Base-by-base conservation (phyloP, 2,329 filamentous ascomycete genomes). In the Fusarium drepaniforme region DNA sequence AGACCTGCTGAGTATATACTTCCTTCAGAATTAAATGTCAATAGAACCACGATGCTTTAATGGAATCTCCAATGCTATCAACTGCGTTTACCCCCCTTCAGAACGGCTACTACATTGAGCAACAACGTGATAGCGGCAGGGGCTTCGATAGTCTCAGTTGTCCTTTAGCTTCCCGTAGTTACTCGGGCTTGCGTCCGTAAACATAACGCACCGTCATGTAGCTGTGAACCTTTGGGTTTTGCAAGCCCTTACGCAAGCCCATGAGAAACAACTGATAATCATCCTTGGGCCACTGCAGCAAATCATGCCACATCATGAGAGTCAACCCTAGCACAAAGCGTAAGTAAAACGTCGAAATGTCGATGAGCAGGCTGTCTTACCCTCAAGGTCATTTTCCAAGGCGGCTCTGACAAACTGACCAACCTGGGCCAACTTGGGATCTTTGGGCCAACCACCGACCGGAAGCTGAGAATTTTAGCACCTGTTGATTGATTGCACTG, bases 401-500 rank as follows among this genome's bases (percentile, higher is more conserved):
- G 35, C 35, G 16, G 23, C 35, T 56, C 37, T 59, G 9, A 8
- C 71, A 71, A 11, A 73, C 62, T 59, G 15, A 6, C 71, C 71
- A 8, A 73, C 62, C 53, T 73, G 60, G 2, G 71, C 68, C 0
- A 73, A 38, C 1, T 56, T 71, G 0, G 62, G 38, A 9, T 73
- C 71, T 12, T 73, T 73, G 4, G 71, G 44, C 71, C 71, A 73
- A 11, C 68, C 67, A 4, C 71, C 71, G 13, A 73, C 72, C 0
- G 71, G 71, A 12, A 73, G 40, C 71, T 73, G 2, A 11, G 8
- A 61, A 42, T 13, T 23, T 25, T 12, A 33, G 3, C 11, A 35
- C 23, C 21, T 4, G 38, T 37, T 25, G 35, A 28, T 46, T 42
- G 5, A 21, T 28, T 28, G 28, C 0, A 23, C 35, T n/a, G 30